These are phyloP conservation scores for Ceratobasidium sp. DNA, from an alignment of 1,284 basidiomycete genomes.

Conservation along the genomic window DNA sequence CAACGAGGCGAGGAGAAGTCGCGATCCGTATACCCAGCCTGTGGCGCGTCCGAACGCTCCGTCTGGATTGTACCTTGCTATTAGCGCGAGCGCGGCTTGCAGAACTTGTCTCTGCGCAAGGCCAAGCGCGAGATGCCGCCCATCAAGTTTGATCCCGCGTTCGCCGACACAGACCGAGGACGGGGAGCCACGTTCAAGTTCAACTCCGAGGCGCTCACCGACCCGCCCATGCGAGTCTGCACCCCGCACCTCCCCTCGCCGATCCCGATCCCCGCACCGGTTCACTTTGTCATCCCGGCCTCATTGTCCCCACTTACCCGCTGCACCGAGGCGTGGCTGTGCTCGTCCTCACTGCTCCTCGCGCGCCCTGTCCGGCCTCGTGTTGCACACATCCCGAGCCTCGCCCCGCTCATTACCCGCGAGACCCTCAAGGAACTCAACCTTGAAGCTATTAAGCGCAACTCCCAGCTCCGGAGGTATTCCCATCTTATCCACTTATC, in stretches of 20 bases:
- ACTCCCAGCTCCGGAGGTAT: slow-evolving; percentile 85
- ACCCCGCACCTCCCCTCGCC: slow-evolving; percentile 32
- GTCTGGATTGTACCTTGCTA: slow-evolving; percentile 22
- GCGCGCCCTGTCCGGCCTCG: slow-evolving; percentile 25
- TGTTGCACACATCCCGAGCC: slow-evolving; percentile 59
- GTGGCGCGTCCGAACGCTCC: neutral
- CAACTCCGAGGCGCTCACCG: slow-evolving; percentile 20
- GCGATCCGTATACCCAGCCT: slow-evolving; percentile 23
- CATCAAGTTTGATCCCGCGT: slow-evolving; percentile 45
- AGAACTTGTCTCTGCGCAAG: slow-evolving; percentile 32
- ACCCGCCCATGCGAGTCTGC: slow-evolving; percentile 30
- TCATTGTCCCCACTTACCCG: slow-evolving; percentile 40
- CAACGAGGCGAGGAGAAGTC: slow-evolving; percentile 13
- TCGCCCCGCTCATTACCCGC: slow-evolving; percentile 81
- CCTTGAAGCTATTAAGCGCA: slow-evolving; percentile 86
- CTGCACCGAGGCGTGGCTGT: slow-evolving; percentile 12
- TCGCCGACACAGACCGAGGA: slow-evolving; percentile 46
- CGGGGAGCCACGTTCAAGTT: slow-evolving; percentile 10
- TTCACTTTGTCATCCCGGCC: slow-evolving; percentile 18
- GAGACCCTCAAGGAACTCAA: slow-evolving; percentile 89
- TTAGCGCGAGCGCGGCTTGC: slow-evolving; percentile 39
- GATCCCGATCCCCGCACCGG: slow-evolving; percentile 31
- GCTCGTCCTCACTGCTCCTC: slow-evolving; percentile 34
- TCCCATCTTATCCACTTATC: slow-evolving; percentile 53
- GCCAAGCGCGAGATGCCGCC: slow-evolving; percentile 43